Conservation (phyloP, 2,329 filamentous ascomycete genomes). For the Fusarium compactum region DNA sequence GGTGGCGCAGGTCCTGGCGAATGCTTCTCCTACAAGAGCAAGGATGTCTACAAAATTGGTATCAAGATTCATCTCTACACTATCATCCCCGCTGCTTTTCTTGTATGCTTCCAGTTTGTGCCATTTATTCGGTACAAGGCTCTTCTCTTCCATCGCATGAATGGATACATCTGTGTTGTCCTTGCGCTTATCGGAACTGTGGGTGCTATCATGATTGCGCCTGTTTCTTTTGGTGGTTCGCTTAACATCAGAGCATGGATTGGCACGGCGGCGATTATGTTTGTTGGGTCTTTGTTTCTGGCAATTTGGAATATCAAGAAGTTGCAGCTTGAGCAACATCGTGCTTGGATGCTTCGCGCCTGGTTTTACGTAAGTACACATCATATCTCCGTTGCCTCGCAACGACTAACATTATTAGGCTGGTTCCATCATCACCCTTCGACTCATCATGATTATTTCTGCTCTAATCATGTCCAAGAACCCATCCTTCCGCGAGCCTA, state of each 20-base stretch:
- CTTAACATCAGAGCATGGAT: conserved; percentile 60
- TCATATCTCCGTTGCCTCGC: fast-evolving
- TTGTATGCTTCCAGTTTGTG: conserved; percentile 62
- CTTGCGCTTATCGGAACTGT: conserved; percentile 60
- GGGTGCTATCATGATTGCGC: conserved; percentile 66
- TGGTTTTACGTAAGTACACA: conserved; percentile 23
- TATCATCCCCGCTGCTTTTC: conserved; percentile 58
- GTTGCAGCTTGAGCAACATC: conserved; percentile 71
- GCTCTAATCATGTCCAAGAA: conserved; percentile 14
- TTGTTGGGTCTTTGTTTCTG: conserved; percentile 57
- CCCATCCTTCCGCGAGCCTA: conserved; percentile 9
- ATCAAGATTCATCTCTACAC: conserved; percentile 60
- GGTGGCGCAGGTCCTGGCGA: conserved; percentile 15
- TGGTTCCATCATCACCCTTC: conserved; percentile 21
- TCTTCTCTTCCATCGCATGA: conserved; percentile 69
- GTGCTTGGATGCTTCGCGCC: conserved; percentile 70
- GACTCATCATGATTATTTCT: conserved; percentile 27
- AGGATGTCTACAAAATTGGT: conserved; percentile 46
- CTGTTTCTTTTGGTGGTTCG: conserved; percentile 65
- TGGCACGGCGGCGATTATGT: conserved; percentile 58
- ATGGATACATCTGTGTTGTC: conserved; percentile 66
- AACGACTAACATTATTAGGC: not conserved
- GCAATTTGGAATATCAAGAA: conserved; percentile 68
- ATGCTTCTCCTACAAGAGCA: conserved; percentile 23
- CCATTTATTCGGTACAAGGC: conserved; percentile 60